These are phyloP conservation scores for Leucaena leucocephala DNA, from an alignment of 306 rosid genomes.

Conservation along the genomic window DNA sequence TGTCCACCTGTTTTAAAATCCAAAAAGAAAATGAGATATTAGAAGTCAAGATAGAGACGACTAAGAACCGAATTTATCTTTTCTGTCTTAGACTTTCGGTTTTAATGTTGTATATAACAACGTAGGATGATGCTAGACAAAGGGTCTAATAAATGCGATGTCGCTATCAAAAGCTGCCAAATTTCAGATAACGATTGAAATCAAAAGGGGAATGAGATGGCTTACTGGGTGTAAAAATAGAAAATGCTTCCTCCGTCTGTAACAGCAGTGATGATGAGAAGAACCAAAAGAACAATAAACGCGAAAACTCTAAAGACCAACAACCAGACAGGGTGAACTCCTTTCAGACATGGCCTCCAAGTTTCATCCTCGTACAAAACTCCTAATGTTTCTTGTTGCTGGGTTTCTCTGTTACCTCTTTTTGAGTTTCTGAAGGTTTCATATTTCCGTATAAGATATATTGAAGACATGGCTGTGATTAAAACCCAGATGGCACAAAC, in stretches of 20 bases:
- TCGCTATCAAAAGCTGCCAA: slow-evolving; percentile 9
- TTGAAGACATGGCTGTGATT: slow-evolving; percentile 52
- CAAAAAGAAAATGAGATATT: slow-evolving; percentile 9
- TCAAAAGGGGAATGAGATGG: slow-evolving; percentile 12
- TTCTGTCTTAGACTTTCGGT: neutral
- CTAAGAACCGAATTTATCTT: slow-evolving; percentile 5
- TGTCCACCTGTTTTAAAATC: slow-evolving; percentile 79
- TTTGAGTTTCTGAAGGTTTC: slow-evolving; percentile 49
- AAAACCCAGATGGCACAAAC: slow-evolving; percentile 67
- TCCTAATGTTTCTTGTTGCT: slow-evolving; percentile 44
- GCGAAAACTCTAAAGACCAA: slow-evolving; percentile 79
- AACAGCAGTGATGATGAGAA: slow-evolving; percentile 65
- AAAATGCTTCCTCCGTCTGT: slow-evolving; percentile 76
- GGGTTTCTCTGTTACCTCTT: slow-evolving; percentile 40
- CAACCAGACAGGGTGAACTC: slow-evolving; percentile 90
- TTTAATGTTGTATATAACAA: slow-evolving; percentile 19
- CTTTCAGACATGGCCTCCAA: slow-evolving; percentile 89
- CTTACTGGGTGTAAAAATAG: slow-evolving; percentile 88
- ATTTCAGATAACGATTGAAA: slow-evolving; percentile 10
- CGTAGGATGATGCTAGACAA: neutral
- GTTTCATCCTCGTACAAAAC: slow-evolving; percentile 83
- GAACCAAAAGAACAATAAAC: slow-evolving; percentile 72
- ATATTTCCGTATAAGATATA: slow-evolving; percentile 54
- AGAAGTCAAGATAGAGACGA: neutral
- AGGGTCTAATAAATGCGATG: neutral